Base-by-base conservation (phyloP, 2,329 filamentous ascomycete genomes). In the Trichoderma sp. region DNA sequence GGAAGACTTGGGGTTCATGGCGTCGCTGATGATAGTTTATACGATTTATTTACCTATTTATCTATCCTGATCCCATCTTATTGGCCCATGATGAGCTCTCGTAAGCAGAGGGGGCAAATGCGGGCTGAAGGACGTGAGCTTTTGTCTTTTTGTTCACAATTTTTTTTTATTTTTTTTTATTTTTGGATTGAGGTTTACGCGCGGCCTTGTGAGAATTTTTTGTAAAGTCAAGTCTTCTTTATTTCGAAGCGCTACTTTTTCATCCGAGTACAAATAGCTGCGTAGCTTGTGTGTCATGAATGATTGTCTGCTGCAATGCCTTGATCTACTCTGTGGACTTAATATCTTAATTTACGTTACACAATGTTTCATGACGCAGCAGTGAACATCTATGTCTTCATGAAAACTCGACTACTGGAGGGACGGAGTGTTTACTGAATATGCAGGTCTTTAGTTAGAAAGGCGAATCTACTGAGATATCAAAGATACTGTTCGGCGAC, bases 21-120 rank as follows among this genome's bases (percentile, higher is more conserved):
- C 63, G 63, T 59, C 37, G 35, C 19, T 29, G 55, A 67, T 67
- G 63, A 67, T 10, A 67, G 63, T n/a, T 43, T 67, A 33, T 37
- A 59, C 49, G 63, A 59, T 52, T 57, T 58, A 67, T 52, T 57
- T 37, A 37, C 35, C 58, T 52, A 37, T 49, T 65, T 43, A 19
- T 27, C 47, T 24, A 58, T 3, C n/a, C 37, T 66, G 24, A 27
- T 49, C 59, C 37, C 6, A 27, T 29, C 43, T 29, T 14, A 21
- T 24, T 49, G 24, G 16, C 24, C 27, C 19, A 21, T 37, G 19
- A 37, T n/a, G 35, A 11, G 7, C 3, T 59, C 27, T 5, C 43
- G 31, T 19, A 14, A 59, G n/a, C 35, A 56, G 53, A 35, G 49
- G 43, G 35, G 43, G 35, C 35, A 14, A 24, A 43, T 37, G n/a